Conservation (phyloP, 73 alveolate species). For the Paramecium pentaurelia region DNA sequence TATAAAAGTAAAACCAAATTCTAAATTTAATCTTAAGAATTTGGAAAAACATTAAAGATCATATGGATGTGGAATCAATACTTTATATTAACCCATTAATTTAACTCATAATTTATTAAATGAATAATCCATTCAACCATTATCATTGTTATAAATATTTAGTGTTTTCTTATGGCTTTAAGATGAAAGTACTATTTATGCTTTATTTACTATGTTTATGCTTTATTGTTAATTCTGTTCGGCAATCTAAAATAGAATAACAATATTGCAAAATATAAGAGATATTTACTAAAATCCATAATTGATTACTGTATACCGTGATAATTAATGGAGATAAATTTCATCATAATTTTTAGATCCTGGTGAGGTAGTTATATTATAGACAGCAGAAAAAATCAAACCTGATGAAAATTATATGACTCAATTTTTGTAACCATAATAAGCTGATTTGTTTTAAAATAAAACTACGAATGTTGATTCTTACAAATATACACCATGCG, state of each 20-base stretch:
- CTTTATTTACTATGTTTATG: constrained; percentile 87
- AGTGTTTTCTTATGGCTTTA: constrained; percentile 93
- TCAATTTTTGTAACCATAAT: too few relatives aligned
- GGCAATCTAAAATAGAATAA: constrained; percentile 90
- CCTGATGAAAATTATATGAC: too few relatives aligned
- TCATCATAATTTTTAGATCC: constrained; percentile 84
- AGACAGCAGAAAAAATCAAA: constrained; percentile 71
- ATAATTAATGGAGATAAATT: constrained; percentile 76
- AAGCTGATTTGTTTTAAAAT: not conserved
- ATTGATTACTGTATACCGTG: constrained; percentile 74
- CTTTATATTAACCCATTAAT: constrained; percentile 51
- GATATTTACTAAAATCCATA: constrained; percentile 91
- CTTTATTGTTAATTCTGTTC: constrained; percentile 86
- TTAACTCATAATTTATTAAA: constrained; percentile 37
- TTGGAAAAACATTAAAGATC: not conserved
- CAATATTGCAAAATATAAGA: constrained; percentile 89
- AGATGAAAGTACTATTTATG: constrained; percentile 95
- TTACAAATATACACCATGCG: constrained; percentile 79
- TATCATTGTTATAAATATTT: constrained; percentile 94
- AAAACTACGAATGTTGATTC: constrained; percentile 58
- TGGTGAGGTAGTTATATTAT: constrained; percentile 80
- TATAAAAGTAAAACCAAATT: constrained; percentile 17
- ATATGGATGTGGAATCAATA: constrained; percentile 1
- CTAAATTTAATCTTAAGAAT: not conserved
- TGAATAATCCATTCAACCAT: constrained; percentile 77